Evolutionary conservation across 805 yeast genomes (phyloP).

Genomic region (Metschnikowia lochheadii): DNA sequence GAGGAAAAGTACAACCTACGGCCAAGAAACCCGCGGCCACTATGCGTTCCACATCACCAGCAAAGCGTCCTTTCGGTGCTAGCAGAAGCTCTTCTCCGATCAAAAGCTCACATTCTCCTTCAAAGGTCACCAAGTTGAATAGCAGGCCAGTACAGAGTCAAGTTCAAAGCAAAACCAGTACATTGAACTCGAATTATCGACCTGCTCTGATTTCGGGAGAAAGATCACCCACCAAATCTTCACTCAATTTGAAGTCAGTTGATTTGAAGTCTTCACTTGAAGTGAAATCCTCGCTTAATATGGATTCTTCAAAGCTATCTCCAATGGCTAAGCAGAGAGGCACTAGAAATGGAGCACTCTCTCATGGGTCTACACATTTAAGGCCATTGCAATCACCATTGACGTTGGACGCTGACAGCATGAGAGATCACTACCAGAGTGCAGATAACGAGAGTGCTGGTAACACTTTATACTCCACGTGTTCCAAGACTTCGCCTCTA

Average conservation of each 20-base stretch:
- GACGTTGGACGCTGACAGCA: not conserved
- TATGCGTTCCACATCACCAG: slow-evolving; percentile 7
- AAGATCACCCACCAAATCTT: not conserved
- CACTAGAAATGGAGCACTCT: not conserved
- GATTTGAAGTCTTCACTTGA: too few relatives aligned
- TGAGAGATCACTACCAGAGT: not conserved
- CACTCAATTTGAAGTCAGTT: not conserved
- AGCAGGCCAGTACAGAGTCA: not conserved
- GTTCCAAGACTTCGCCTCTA: slow-evolving; percentile 17
- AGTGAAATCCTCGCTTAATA: not conserved
- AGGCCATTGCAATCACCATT: slow-evolving; percentile 11
- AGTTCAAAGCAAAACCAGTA: not conserved
- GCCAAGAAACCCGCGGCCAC: not conserved
- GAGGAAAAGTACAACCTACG: slow-evolving; percentile 2
- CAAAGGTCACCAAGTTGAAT: slow-evolving; percentile 8
- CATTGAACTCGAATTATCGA: not conserved
- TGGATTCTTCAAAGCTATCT: not conserved
- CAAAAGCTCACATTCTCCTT: slow-evolving; percentile 8
- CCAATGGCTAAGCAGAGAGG: slow-evolving; percentile 1
- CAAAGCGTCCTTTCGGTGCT: slow-evolving; percentile 2
- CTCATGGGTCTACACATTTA: not conserved
- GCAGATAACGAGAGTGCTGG: slow-evolving; percentile 5
- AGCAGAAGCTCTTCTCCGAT: slow-evolving; percentile 12
- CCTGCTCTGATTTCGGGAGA: not conserved
- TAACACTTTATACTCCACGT: slow-evolving; percentile 16